These are phyloP conservation scores for Globisporangium abappressorium DNA, from an alignment of 352 stramenopile genomes.

Conservation along the genomic window DNA sequence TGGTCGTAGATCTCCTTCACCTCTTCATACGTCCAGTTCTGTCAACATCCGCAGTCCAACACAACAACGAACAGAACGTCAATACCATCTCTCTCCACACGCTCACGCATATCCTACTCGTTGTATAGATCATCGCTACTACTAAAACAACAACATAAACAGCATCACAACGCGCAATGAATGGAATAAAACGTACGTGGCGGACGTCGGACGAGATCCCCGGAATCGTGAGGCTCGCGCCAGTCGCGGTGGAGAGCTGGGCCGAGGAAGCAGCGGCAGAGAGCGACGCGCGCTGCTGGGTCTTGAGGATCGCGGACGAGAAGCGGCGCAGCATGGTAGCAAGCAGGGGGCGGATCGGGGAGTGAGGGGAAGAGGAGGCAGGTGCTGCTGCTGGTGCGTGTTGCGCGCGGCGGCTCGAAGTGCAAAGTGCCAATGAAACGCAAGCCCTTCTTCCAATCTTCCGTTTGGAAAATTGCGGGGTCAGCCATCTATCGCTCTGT, in stretches of 20 bases:
- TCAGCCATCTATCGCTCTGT: constrained; percentile 1
- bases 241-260: constrained; percentile 27
- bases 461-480: background rate
- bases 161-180: background rate
- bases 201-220: constrained; percentile 66
- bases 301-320: constrained; percentile 24
- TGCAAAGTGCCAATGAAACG: constrained; percentile 8
- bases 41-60: background rate
- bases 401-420: background rate
- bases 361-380: background rate
- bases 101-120: background rate
- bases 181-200: constrained; percentile 24
- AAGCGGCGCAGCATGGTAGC: constrained; percentile 44
- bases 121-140: no score
- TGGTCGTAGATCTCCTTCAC: constrained; percentile 94
- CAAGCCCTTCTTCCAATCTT: constrained; percentile 1
- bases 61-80: background rate
- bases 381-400: constrained; percentile 17
- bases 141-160: background rate
- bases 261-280: constrained; percentile 2
- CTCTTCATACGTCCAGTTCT: constrained; percentile 95
- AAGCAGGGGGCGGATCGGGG: background rate
- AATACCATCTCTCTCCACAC: background rate
- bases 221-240: constrained; percentile 57
- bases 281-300: constrained; percentile 12